phyloP scores from a whole-genome alignment of 192 early-diverging fungal species.

The Backusella circina region DNA sequence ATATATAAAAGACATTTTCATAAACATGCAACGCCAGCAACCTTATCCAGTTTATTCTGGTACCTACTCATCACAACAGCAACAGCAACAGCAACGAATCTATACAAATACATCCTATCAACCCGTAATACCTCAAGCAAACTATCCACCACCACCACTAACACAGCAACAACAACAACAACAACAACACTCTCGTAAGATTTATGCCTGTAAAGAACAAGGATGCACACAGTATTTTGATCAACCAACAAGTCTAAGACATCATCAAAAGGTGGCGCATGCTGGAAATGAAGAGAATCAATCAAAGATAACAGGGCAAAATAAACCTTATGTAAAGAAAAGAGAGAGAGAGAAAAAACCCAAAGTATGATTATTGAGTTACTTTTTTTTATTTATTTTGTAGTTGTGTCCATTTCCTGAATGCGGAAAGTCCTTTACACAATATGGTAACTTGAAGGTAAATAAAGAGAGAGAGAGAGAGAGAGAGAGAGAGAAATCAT shows the following conservation, averaged over 20 bases:
- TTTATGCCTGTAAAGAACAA: conserved; percentile 8
- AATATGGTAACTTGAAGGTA: conserved; percentile 15
- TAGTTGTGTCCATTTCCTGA: background rate
- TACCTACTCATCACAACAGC: background rate
- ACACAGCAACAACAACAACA: background rate
- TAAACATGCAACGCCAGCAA: background rate
- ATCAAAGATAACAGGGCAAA: background rate
- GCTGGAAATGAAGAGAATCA: conserved; percentile 5
- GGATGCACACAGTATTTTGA: conserved; percentile 11
- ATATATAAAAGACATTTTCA: background rate
- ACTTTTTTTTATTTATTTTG: background rate
- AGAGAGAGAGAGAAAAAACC: background rate
- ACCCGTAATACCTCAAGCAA: background rate
- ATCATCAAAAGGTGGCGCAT: conserved; percentile 2
- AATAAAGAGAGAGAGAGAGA: too few species aligned
- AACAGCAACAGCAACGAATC: background rate
- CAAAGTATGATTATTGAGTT: background rate
- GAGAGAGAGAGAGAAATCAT: too few species aligned
- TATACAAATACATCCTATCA: background rate
- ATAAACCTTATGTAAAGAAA: background rate
- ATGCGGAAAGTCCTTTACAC: conserved; percentile 6
- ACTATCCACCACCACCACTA: background rate
- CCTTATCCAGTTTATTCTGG: background rate
- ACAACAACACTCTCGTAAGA: background rate
- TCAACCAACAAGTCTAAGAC: background rate